Evolutionary conservation across 805 yeast species (phyloP).

Genomic region (Wickerhamomyces mucosus): DNA sequence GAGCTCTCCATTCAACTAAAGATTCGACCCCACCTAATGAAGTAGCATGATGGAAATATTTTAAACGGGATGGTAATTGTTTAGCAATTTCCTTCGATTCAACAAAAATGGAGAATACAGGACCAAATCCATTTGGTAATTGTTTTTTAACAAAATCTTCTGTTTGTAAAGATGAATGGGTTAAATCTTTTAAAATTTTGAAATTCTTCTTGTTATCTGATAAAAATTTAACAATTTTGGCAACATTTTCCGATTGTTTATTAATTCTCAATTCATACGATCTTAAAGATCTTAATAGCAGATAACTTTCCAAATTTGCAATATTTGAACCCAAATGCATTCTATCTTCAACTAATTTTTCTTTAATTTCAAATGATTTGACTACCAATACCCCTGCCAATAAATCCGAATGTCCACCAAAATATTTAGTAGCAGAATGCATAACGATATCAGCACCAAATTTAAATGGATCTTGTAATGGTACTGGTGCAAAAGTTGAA

Average conservation of each 20-base stretch:
- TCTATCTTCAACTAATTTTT: conserved; percentile 51
- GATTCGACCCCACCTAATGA: conserved; percentile 92
- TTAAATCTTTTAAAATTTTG: conserved; percentile 40
- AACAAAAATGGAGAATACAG: conserved; percentile 65
- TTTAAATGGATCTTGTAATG: conserved; percentile 69
- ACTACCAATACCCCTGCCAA: conserved; percentile 73
- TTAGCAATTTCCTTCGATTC: conserved; percentile 45
- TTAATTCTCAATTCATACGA: conserved; percentile 66
- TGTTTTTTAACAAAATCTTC: conserved; percentile 62
- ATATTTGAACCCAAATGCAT: conserved; percentile 68
- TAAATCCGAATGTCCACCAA: conserved; percentile 93
- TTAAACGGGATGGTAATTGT: conserved; percentile 51
- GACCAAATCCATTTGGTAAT: conserved; percentile 54
- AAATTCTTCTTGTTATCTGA: conserved; percentile 37
- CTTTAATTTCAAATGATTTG: conserved; percentile 39
- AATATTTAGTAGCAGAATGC: conserved; percentile 90
- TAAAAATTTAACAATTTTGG: conserved; percentile 50
- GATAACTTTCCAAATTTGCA: conserved; percentile 66
- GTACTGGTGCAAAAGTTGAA: conserved; percentile 92
- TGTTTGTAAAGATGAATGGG: conserved; percentile 70
- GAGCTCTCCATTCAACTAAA: conserved; percentile 81
- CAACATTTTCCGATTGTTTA: conserved; percentile 57
- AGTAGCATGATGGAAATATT: conserved; percentile 81
- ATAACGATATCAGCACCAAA: conserved; percentile 80
- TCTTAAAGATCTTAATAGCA: conserved; percentile 70